Base-by-base conservation (phyloP, 129 eudicot species). In the Pseudognaphalium luteoalbum region DNA sequence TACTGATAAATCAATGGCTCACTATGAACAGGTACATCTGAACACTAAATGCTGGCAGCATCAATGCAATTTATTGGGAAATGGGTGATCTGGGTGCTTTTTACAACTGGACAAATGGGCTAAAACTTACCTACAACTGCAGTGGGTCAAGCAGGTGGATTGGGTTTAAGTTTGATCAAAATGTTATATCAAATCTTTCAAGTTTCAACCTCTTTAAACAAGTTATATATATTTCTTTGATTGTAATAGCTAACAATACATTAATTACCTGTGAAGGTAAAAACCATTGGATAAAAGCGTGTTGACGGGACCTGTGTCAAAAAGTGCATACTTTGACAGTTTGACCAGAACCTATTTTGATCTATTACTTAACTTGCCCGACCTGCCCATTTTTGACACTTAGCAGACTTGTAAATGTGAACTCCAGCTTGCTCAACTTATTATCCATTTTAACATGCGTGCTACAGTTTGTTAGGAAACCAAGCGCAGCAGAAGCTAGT, bases 21-120 rank as follows among this genome's bases (percentile, higher is more conserved):
- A 83, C 78, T 87, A 80, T 50, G 87, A 83, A 76, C 87, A 83
- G 97, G 98, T 93, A 81, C 29, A 68, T 25, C 14, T 68, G 10
- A 60, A 70, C 65, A 3, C 28, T 0, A 61, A 20, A 19, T 3
- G 12, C 5, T 20, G 29, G 62, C 11, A 57, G 22, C 22, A 4
- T 57, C 12, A 6, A 57, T 19, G 62, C 28, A 7, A 28, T 28
- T 25, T 25, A 28, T 61, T 3, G 47, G 28, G 6, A 9, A 47
- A 47, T 47, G 54, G 17, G 54, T 47, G 54, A 47, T 47, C 5
- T 3, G 54, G 54, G 54, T 47, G 54, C 17, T 20, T 57, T 16
- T 57, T 21, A 19, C 29, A 57, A 57, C 29, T 57, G 29, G 62
- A 19, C 62, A 57, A 57, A 57, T 2, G 11, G 29, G 9, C 7